Evolutionary conservation across 345 rosid species (phyloP).

Genomic region (Lumnitzera racemosa): DNA sequence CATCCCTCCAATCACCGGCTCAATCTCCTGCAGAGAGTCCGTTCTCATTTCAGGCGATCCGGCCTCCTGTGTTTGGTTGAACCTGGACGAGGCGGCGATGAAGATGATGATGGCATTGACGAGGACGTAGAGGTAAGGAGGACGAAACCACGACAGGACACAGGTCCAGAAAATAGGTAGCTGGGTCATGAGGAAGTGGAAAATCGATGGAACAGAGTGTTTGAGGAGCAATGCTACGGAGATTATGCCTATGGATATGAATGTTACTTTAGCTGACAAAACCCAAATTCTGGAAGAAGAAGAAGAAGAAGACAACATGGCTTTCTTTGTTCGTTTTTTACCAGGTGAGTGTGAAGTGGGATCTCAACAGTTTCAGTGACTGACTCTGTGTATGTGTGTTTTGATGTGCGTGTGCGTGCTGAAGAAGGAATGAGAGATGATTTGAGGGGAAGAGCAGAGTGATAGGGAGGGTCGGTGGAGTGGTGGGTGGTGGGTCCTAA

Average conservation of each 20-base stretch:
- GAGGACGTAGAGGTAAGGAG: conserved; percentile 56
- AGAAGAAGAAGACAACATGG: not conserved
- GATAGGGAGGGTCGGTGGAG: too few species aligned
- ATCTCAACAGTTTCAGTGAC: too few species aligned
- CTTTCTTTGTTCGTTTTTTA: too few species aligned
- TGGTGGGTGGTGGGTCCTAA: too few species aligned
- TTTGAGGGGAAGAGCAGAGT: too few species aligned
- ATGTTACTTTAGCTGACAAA: conserved; percentile 19
- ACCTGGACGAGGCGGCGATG: conserved; percentile 48
- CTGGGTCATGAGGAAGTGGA: conserved; percentile 26
- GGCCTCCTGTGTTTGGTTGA: conserved; percentile 13
- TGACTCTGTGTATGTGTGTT: too few species aligned
- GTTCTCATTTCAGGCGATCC: not conserved
- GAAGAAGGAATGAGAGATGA: too few species aligned
- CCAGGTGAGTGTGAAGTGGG: too few species aligned
- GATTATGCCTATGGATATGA: conserved; percentile 31
- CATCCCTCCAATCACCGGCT: not conserved
- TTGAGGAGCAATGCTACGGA: conserved; percentile 19
- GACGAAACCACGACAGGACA: conserved; percentile 46
- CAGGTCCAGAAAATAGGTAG: conserved; percentile 44
- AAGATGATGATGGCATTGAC: conserved; percentile 50
- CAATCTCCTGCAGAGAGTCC: not conserved
- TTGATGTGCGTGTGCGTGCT: too few species aligned
- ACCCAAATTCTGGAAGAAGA: conserved; percentile 10
- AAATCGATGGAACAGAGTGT: conserved; percentile 24